Evolutionary conservation across 306 rosid genomes (phyloP), one percentile per base, ranked within the genome.

Genomic region (Nissolia schottii): DNA sequence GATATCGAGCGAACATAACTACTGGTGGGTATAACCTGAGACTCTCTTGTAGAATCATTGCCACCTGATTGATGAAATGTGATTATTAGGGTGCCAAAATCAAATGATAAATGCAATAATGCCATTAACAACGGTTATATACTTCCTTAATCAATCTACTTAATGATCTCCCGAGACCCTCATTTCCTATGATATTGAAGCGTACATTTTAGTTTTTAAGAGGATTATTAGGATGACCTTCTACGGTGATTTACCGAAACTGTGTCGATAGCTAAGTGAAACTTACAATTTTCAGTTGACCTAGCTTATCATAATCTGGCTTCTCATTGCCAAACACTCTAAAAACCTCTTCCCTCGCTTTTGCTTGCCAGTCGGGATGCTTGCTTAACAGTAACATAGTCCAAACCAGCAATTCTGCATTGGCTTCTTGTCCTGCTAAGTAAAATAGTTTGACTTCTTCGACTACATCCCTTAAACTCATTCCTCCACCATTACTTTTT

Each of bases 251-350:
- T 3, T 13, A 43, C 3, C 18, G n/a, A 43, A 43, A 4, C 2
- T 43, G 6, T 13, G 18, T 13, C 1, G 49, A 2, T 43, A 16
- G 31, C 6, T 3, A 45, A 12, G 20, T 1, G 15, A 68, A 74
- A 43, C 83, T 73, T 73, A 79, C 83, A 67, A 79, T 38, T 67
- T 79, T 79, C n/a, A 79, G 83, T 5, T 79, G 83, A 11, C 83
- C 75, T 6, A 79, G 53, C 34, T 27, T 73, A 1, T 79, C 83
- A 59, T 73, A 59, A 65, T 73, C 75, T n/a, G 83, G 83, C 19
- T 73, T 79, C 10, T 46, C 76, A 58, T 66, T 38, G 7, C 83
- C 83, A 23, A 79, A 79, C 40, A 79, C 83, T n/a, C 65, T 25
- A 2, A 79, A 73, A 46, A 53, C 70, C 50, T 79, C 83, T 20